Evolutionary conservation across 2,329 filamentous ascomycete genomes (phyloP).

Genomic region (Sporothrix pallida): DNA sequence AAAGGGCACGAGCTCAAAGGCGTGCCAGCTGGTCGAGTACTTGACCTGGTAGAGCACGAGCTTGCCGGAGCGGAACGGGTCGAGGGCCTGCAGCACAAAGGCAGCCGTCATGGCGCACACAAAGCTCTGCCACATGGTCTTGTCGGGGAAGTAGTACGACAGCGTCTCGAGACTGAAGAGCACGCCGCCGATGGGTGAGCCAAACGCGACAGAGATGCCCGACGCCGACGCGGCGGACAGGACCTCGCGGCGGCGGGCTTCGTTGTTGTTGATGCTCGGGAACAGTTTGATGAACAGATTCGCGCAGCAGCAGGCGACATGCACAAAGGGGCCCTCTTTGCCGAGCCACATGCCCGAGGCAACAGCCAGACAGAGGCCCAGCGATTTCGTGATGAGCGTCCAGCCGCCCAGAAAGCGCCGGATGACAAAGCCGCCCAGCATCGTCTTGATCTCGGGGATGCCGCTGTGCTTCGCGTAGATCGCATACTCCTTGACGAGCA

Average conservation of each 20-base stretch:
- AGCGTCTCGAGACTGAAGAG: constrained; percentile 96
- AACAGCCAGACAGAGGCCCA: constrained; percentile 88
- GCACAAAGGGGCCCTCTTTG: constrained; percentile 93
- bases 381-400: constrained; percentile 87
- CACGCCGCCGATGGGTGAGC: constrained; percentile 91
- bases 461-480: constrained; percentile 91
- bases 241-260: constrained; percentile 87
- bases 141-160: constrained; percentile 97
- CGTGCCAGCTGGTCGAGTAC: constrained; percentile 90
- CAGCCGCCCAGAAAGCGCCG: constrained; percentile 82
- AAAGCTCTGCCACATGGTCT: constrained; percentile 99
- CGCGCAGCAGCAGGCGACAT: constrained; percentile 95
- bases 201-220: constrained; percentile 92
- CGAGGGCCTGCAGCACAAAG: constrained; percentile 87
- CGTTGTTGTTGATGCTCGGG: constrained; percentile 78
- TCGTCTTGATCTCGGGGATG: constrained; percentile 97
- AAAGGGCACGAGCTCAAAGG: constrained; percentile 91
- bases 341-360: constrained; percentile 95
- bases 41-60: constrained; percentile 95
- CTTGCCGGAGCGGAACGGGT: constrained; percentile 94
- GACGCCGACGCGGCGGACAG: constrained; percentile 90
- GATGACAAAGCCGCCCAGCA: constrained; percentile 93
- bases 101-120: constrained; percentile 99
- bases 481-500: constrained; percentile 83
- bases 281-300: constrained; percentile 94